Percentiles rank a stretch among this genome's conserved stretches.
Conservation (phyloP, 805 yeast species). For the Dipodascopsis uninucleata region DNA sequence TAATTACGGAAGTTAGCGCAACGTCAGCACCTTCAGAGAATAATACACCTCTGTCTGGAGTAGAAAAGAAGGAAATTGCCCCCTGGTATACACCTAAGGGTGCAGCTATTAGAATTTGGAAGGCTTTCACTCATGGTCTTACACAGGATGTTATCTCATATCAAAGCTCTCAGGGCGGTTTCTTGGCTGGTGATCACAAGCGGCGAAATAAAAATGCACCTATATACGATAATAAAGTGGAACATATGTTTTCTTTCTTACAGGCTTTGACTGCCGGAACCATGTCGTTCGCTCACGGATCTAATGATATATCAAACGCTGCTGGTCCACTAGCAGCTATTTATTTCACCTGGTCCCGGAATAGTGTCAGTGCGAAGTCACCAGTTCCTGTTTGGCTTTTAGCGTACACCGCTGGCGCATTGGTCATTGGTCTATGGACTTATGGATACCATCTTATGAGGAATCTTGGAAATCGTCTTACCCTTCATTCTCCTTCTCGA, state of each 20-base stretch:
- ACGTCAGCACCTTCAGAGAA: neutral
- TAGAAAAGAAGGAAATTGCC: slow-evolving; percentile 9
- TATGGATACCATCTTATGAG: slow-evolving; percentile 68
- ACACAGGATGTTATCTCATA: slow-evolving; percentile 56
- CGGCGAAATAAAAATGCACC: slow-evolving; percentile 47
- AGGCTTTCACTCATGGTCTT: slow-evolving; percentile 56
- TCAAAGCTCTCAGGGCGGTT: slow-evolving; percentile 23
- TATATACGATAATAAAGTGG: slow-evolving; percentile 67
- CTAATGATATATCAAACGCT: slow-evolving; percentile 76
- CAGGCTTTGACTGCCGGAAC: slow-evolving; percentile 74
- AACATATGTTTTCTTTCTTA: slow-evolving; percentile 60
- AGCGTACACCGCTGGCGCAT: slow-evolving; percentile 61
- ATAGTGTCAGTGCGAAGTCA: slow-evolving; percentile 44
- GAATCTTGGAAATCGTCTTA: slow-evolving; percentile 68
- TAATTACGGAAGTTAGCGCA: slow-evolving; percentile 7
- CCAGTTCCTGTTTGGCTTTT: slow-evolving; percentile 71
- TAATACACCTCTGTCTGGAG: slow-evolving; percentile 16
- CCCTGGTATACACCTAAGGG: slow-evolving; percentile 24
- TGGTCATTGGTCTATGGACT: slow-evolving; percentile 67
- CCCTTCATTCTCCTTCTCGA: slow-evolving; percentile 72
- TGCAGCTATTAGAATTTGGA: slow-evolving; percentile 36
- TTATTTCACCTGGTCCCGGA: slow-evolving; percentile 57
- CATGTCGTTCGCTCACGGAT: slow-evolving; percentile 80
- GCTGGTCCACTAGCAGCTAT: slow-evolving; percentile 71
- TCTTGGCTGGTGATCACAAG: slow-evolving; percentile 34